phyloP scores from a whole-genome alignment of 2,329 filamentous ascomycete species.

The Botrytis aclada region DNA sequence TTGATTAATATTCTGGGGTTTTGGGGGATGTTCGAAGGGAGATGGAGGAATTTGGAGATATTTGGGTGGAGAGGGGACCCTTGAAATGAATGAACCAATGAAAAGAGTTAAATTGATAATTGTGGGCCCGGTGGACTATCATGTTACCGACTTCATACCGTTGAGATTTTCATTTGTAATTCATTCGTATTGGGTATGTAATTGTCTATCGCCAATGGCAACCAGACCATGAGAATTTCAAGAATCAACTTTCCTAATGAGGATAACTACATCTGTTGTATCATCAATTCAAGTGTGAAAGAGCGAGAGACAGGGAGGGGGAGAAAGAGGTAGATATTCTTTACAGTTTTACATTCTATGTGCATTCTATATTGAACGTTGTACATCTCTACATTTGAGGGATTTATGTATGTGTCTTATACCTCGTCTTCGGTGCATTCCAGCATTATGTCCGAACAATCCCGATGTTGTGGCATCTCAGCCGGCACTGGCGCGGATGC shows the following conservation, averaged over 20 bases:
- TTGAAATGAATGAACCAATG: neutral
- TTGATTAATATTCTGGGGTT: neutral
- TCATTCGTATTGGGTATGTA: neutral
- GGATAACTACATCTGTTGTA: neutral
- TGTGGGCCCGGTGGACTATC: neutral
- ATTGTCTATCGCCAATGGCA: neutral
- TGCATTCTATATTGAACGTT: neutral
- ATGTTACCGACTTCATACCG: conserved; percentile 3
- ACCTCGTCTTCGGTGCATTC: neutral
- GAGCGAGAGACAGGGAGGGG: too few species aligned
- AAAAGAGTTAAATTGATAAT: neutral
- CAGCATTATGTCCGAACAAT: neutral
- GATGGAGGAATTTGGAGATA: neutral
- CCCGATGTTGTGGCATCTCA: neutral
- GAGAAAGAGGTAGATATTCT: too few species aligned
- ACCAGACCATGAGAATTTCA: neutral
- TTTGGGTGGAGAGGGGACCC: neutral
- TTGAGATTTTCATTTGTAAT: conserved; percentile 13
- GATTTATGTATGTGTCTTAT: neutral
- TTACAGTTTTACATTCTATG: neutral
- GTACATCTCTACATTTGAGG: neutral
- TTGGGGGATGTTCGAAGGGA: neutral
- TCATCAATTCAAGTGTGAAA: neutral
- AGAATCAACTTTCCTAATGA: neutral
- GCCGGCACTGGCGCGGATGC: neutral